Percentiles rank a stretch among this genome's conserved stretches.
Evolutionary conservation across 208 protist genomes (phyloP).

Genomic region (Leishmania martiniquensis): DNA sequence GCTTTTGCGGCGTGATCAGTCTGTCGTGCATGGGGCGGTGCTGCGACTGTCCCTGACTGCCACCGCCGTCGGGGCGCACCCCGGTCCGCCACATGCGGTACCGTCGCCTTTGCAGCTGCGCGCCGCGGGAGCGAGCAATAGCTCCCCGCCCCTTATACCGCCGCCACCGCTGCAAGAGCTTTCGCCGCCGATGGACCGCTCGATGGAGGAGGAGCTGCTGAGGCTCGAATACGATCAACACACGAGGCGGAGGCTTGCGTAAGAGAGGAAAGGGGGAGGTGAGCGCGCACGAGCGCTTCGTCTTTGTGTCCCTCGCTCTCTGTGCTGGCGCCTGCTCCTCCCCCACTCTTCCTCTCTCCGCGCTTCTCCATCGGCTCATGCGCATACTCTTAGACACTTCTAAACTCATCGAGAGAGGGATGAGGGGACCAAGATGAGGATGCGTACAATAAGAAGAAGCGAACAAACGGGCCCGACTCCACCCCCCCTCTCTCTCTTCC

Average conservation of each 20-base stretch:
- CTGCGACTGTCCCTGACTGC: constrained; percentile 64
- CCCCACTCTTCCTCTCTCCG: background rate
- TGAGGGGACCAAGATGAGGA: background rate
- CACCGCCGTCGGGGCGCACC: constrained; percentile 16
- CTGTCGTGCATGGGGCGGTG: constrained; percentile 41
- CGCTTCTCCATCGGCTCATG: background rate
- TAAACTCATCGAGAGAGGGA: background rate
- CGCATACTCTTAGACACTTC: background rate
- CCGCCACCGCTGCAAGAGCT: background rate
- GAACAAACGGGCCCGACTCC: background rate
- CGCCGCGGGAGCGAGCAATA: background rate
- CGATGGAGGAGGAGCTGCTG: constrained; percentile 79
- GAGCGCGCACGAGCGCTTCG: background rate
- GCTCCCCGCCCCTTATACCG: background rate
- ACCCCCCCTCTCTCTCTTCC: background rate
- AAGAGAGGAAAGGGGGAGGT: background rate
- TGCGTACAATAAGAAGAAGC: background rate
- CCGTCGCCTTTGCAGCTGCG: background rate
- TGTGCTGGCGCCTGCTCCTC: background rate
- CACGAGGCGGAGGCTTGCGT: background rate
- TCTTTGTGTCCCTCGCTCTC: background rate
- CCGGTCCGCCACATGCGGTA: background rate
- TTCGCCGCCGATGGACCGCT: background rate
- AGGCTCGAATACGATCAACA: constrained; percentile 43
- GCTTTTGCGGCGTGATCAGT: constrained; percentile 50